Evolutionary conservation across 805 yeast genomes (phyloP).

Genomic region (Myxozyma monticola): DNA sequence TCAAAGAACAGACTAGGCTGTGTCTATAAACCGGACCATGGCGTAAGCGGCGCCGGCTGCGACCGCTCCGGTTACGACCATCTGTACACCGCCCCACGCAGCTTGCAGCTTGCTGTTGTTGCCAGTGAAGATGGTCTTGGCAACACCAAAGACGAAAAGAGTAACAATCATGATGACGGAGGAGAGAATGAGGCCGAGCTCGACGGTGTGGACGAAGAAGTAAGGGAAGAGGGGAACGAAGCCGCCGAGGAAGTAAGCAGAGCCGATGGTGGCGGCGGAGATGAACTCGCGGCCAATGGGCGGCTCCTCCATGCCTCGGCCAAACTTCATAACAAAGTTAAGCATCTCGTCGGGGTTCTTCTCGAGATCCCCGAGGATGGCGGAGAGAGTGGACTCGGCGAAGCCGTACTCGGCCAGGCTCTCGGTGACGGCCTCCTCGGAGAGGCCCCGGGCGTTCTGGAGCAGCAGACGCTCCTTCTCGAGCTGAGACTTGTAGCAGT

Average conservation of each 20-base stretch:
- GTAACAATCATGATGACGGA: conserved; percentile 82
- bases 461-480: conserved; percentile 39
- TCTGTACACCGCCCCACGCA: conserved; percentile 77
- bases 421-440: conserved; percentile 79
- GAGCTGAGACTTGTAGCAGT: conserved; percentile 32
- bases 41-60: conserved; percentile 98
- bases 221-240: conserved; percentile 88
- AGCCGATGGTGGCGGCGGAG: conserved; percentile 87
- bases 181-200: conserved; percentile 71
- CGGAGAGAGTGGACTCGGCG: conserved; percentile 68
- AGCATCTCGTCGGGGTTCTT: conserved; percentile 74
- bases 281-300: conserved; percentile 87
- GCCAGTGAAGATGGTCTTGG: conserved; percentile 85
- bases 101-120: conserved; percentile 27
- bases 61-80: conserved; percentile 93
- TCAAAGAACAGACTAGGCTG: background rate
- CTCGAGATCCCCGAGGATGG: conserved; percentile 77
- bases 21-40: conserved; percentile 74
- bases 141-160: conserved; percentile 79
- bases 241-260: conserved; percentile 87
- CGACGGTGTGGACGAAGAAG: conserved; percentile 76
- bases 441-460: conserved; percentile 43
- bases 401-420: conserved; percentile 69
- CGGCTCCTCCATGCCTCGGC: conserved; percentile 93
- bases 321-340: conserved; percentile 76